Conservation (phyloP, 2,329 filamentous ascomycete genomes). For the Nemania serpens region DNA sequence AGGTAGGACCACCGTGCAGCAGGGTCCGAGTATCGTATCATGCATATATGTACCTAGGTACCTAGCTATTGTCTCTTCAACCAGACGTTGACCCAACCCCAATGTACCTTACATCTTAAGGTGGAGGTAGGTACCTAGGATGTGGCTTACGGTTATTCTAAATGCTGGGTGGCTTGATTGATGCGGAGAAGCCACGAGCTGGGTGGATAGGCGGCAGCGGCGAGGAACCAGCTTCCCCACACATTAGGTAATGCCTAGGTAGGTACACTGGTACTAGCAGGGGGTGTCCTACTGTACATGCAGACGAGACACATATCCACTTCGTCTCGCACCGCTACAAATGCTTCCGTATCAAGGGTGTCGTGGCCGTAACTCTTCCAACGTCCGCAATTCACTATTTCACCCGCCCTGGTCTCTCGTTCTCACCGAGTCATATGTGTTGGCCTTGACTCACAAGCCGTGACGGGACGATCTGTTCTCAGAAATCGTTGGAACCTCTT, state of each 20-base stretch:
- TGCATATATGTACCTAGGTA: no score
- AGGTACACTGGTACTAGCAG: neutral
- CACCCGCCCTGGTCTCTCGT: constrained; percentile 16
- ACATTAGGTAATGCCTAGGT: constrained; percentile 10
- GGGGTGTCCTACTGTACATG: constrained; percentile 13
- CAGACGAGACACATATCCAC: constrained; percentile 40
- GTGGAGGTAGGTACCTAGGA: neutral
- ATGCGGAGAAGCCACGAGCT: constrained; percentile 4
- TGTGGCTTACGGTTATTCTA: neutral
- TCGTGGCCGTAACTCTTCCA: constrained; percentile 26
- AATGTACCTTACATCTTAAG: no score
- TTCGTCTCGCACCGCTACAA: constrained; percentile 7
- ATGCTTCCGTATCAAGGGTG: constrained; percentile 9
- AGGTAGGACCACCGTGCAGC: no score
- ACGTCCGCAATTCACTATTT: constrained; percentile 9
- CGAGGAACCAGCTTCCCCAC: constrained; percentile 9
- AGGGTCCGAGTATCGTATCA: no score
- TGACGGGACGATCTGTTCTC: constrained; percentile 37
- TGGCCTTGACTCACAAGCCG: constrained; percentile 25
- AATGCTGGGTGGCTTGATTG: constrained; percentile 1
- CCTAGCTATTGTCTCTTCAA: no score
- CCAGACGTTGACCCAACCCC: neutral
- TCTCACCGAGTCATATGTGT: constrained; percentile 6
- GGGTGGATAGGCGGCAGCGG: neutral
- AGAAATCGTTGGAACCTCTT: constrained; percentile 36